Base-by-base conservation (phyloP, 495 filamentous ascomycete species). In the Glutinoglossum americanum region DNA sequence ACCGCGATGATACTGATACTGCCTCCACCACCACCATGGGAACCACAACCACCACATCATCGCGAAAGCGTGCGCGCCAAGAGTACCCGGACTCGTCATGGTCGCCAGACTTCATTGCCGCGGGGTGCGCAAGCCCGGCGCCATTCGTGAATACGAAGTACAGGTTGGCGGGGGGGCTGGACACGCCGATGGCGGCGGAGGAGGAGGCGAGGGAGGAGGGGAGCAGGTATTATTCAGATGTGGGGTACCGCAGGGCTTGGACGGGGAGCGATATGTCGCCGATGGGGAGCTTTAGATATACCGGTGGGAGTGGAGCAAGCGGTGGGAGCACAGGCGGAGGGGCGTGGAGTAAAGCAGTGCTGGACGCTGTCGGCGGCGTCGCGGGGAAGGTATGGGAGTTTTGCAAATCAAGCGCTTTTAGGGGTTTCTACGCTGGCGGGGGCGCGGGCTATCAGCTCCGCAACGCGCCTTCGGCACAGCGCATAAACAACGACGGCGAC, bases 391-490 rank as follows among this genome's bases (percentile, higher is more conserved):
- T 92, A 9, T 85, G 84, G 73, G 77, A 88, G 63, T 87, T 93
- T 60, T 92, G 87, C 73, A 83, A 74, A 64, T 72, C 73, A 0
- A 77, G 79, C 10, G 77, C 83, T 0, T 89, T 95, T 65, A 72
- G 74, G 51, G 89, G 89, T 0, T 95, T 95, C 68, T 82, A 89
- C 57, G 84, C 87, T 15, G n/a, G n/a, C n/a, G n/a, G n/a, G n/a
- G n/a, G n/a, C n/a, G n/a, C n/a, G n/a, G n/a, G n/a, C n/a, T n/a
- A n/a, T n/a, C n/a, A n/a, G n/a, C n/a, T n/a, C n/a, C n/a, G n/a
- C n/a, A n/a, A n/a, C n/a, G n/a, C n/a, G n/a, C n/a, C n/a, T n/a
- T n/a, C n/a, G n/a, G n/a, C n/a, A n/a, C n/a, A n/a, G n/a, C n/a
- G n/a, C n/a, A n/a, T n/a, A n/a, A n/a, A n/a, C n/a, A n/a, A n/a